Conservation (phyloP, 345 rosid species). For the Salix udensis region DNA sequence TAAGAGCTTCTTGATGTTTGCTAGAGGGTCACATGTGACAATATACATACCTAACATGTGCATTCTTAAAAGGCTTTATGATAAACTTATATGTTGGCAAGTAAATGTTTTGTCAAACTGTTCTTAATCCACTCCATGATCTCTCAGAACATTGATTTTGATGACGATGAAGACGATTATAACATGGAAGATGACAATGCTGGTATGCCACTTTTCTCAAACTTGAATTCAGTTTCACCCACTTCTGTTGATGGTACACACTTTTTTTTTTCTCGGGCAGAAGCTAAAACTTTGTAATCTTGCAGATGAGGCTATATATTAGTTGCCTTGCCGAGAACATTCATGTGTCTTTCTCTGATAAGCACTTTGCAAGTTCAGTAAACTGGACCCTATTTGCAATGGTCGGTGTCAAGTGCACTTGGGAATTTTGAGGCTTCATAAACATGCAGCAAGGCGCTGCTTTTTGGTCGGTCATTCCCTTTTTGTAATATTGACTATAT, state of each 20-base stretch:
- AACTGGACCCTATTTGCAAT: not conserved
- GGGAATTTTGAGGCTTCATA: not conserved
- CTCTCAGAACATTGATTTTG: slow-evolving; percentile 43
- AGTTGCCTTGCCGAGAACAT: not conserved
- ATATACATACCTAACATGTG: not conserved
- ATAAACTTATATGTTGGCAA: not conserved
- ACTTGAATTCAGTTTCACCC: not conserved
- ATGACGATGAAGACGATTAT: slow-evolving; percentile 50
- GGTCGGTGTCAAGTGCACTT: not conserved
- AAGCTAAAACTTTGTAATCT: not conserved
- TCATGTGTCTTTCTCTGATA: not conserved
- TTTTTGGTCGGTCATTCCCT: too few species aligned
- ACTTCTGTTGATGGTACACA: not conserved
- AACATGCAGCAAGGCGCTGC: too few species aligned
- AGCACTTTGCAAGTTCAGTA: not conserved
- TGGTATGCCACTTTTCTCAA: slow-evolving; percentile 25
- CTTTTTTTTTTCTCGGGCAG: not conserved
- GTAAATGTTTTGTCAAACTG: not conserved
- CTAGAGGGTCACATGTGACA: not conserved
- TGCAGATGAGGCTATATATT: slow-evolving; percentile 37
- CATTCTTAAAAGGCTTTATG: not conserved
- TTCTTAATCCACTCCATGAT: not conserved
- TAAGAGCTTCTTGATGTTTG: not conserved
- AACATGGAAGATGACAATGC: slow-evolving; percentile 40
- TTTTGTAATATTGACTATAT: too few species aligned